Conservation (phyloP, 2,329 filamentous ascomycete species). For the Colletotrichum spaethianum region DNA sequence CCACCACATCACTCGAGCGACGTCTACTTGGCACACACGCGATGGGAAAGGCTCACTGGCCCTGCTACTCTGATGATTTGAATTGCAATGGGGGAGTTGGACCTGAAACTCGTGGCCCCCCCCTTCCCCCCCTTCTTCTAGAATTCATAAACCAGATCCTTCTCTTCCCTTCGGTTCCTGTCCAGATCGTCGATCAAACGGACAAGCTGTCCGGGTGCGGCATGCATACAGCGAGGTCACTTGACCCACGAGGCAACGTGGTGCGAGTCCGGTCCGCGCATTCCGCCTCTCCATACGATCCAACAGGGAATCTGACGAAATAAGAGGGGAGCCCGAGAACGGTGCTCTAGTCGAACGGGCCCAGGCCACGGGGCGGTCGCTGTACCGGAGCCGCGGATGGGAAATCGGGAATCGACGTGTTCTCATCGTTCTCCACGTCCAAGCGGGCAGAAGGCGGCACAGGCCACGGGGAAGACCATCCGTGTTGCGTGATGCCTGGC, state of each 20-base stretch:
- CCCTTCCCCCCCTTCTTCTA: not conserved
- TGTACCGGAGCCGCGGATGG: slow-evolving; percentile 16
- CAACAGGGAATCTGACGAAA: slow-evolving; percentile 21
- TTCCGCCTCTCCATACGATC: slow-evolving; percentile 14
- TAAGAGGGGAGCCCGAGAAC: slow-evolving; percentile 17
- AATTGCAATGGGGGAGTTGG: not conserved
- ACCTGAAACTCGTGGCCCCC: slow-evolving; percentile 10
- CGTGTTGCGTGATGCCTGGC: slow-evolving; percentile 15
- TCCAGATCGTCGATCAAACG: slow-evolving; percentile 31
- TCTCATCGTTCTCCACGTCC: slow-evolving; percentile 15
- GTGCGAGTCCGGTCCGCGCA: not conserved
- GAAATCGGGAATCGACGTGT: not conserved
- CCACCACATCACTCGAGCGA: not conserved
- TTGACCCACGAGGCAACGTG: slow-evolving; percentile 13
- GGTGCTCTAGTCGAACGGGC: not conserved
- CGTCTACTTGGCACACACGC: not conserved
- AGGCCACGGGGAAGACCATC: not conserved
- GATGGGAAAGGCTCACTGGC: not conserved
- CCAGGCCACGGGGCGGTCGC: not conserved
- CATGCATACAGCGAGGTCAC: slow-evolving; percentile 30
- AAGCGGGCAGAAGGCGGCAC: slow-evolving; percentile 12
- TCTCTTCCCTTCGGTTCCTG: not conserved
- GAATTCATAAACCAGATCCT: not conserved
- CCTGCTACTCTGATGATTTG: not conserved
- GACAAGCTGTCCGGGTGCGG: slow-evolving; percentile 20